Conservation (phyloP, 2,329 filamentous ascomycete species). For the Epichloe gansuensis region DNA sequence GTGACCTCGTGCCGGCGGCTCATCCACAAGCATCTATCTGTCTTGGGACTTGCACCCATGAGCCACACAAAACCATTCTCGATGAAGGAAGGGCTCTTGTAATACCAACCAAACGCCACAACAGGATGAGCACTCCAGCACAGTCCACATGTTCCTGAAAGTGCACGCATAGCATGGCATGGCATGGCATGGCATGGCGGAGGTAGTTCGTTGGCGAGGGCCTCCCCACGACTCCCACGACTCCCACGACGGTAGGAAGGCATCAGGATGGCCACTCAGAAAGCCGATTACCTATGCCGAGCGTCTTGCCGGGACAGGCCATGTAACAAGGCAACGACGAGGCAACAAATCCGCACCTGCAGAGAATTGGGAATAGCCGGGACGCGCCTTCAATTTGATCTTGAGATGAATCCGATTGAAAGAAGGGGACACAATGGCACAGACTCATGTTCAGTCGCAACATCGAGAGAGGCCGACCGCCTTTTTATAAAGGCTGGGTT, state of each 20-base stretch:
- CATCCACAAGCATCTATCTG: background rate
- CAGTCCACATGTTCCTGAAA: background rate
- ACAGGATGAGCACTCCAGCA: no score
- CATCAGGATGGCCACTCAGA: background rate
- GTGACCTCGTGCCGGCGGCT: background rate
- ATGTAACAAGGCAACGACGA: background rate
- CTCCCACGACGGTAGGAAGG: background rate
- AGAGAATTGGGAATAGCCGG: no score
- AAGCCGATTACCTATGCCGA: background rate
- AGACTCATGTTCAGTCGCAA: background rate
- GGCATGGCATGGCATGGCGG: background rate
- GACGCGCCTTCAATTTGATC: background rate
- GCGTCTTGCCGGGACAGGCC: background rate
- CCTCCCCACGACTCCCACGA: background rate
- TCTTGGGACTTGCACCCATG: background rate
- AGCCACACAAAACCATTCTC: background rate
- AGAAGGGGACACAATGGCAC: background rate
- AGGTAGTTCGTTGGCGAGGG: background rate
- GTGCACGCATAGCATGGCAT: background rate
- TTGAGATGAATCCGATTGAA: background rate
- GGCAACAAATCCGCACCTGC: background rate
- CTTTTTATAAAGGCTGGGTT: constrained; percentile 6
- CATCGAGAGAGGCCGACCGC: background rate
- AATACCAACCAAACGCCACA: background rate
- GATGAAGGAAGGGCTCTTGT: background rate